Base-by-base conservation (phyloP, 805 yeast genomes). In the Candida boleticola region DNA sequence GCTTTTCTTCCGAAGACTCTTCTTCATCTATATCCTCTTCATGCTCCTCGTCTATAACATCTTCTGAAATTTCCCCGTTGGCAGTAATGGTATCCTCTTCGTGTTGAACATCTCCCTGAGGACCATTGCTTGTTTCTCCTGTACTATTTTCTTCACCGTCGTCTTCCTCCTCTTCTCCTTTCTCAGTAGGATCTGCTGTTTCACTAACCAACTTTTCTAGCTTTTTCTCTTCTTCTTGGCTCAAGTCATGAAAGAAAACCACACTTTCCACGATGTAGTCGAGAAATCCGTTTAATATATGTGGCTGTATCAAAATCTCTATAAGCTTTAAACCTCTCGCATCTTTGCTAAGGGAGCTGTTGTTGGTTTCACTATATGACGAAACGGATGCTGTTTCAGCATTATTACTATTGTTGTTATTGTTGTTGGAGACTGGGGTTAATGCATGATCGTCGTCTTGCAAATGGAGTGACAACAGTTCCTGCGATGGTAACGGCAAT, bases 261-360 rank as follows among this genome's bases (percentile, higher is more conserved):
- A 76, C 82, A 46, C 73, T 63, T 14, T 63, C 64, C 27, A 80
- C 79, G 32, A 89, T 76, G 52, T 79, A 81, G 30, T 83, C 80
- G 23, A 92, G 79, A 44, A 92, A 73, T 43, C 80, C 79, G 40
- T 71, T 74, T 45, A 92, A 61, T 13, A 88, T 79, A 40, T 82
- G 85, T 13, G 93, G 89, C 55, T 86, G 87, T 48, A 92, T 75
- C 42, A 93, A 69, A 53, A 83, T 83, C 53, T 89, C 93, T 30
- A 90, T 72, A 38, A 93, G 73, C 56, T 85, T 83, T 30, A 61
- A 60, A 5, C 70, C 67, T 25, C 71, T 57, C 5, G 66, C 60
- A 39, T 66, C 73, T 40, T 64, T 68, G 34, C 52, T 48, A 25
- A 45, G 37, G 34, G 40, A 51, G 26, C 49, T 49, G 29, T 53